Base-by-base conservation (phyloP, 345 rosid species). In the Eutrema yunnanense region DNA sequence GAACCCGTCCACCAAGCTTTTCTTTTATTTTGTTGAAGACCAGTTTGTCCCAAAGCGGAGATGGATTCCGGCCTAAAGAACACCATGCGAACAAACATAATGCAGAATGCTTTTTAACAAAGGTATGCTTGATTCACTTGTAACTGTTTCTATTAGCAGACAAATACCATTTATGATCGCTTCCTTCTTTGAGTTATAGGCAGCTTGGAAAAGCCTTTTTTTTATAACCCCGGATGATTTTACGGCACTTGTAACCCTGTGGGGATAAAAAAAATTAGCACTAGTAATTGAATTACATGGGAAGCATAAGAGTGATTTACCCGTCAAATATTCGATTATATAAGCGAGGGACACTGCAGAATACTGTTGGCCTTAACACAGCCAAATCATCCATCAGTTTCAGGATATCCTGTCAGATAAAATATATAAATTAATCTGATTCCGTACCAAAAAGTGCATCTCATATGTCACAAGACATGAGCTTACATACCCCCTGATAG, bases 321-420 rank as follows among this genome's bases (percentile, higher is more conserved):
- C 96, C 92, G 47, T 86, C 87, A 84, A 89, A 91, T 64, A 93
- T 82, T 65, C 92, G 87, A 69, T 93, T 89, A 58, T 84, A 93
- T 64, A 93, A 78, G 54, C 98, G 92, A 81, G 98, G 98, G 72
- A 93, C 98, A 71, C 98, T 91, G 77, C 88, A 81, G 81, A 93
- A 93, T 68, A 93, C 8, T 10, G 98, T 93, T 30, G 98, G 98
- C 81, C 82, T 82, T 46, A 93, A 82, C 68, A 80, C 85, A 79
- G 84, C 88, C 81, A 93, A 67, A 84, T 93, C 98, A 77, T 93
- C 97, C 82, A 84, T 82, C 71, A 91, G 69, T 78, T 91, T 93
- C 88, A 91, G 36, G 76, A 82, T 85, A 78, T 91, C 97, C 97
- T 91, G 88, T 72, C 77, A 72, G 78, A 38, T 37, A 44, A 30